Evolutionary conservation across 225 moss, liverwort and hornwort species (phyloP).

Genomic region (Rhytidiadelphus loreus): DNA sequence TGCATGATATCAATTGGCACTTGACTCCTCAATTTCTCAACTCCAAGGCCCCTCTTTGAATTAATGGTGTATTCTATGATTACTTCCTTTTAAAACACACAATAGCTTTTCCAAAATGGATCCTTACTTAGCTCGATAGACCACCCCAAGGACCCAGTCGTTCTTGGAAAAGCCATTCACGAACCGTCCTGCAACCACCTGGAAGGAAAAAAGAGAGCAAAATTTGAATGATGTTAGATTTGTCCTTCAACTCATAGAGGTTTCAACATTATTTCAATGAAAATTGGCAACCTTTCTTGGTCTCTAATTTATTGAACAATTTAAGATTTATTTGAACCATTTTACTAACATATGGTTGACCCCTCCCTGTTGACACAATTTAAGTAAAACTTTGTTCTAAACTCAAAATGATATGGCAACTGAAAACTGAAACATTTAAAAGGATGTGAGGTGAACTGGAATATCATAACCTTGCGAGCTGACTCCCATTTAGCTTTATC

Average conservation of each 20-base stretch:
- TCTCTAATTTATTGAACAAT: background rate
- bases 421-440: background rate
- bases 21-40: background rate
- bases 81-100: background rate
- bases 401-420: background rate
- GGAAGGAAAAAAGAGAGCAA: background rate
- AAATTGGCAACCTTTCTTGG: background rate
- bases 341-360: background rate
- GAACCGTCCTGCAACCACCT: constrained; percentile 90
- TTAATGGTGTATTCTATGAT: background rate
- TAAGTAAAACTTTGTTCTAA: background rate
- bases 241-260: background rate
- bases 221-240: background rate
- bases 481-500: constrained; percentile 60
- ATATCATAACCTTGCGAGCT: constrained; percentile 54
- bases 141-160: constrained; percentile 87
- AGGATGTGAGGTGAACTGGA: background rate
- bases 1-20: background rate
- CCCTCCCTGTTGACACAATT: background rate
- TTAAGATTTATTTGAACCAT: background rate
- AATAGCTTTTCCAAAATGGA: background rate
- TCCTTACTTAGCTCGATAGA: constrained; percentile 76
- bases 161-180: constrained; percentile 78
- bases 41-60: background rate
- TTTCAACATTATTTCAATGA: background rate